Base-by-base conservation (phyloP, 106 monocot genomes). In the Dioscorea dumetorum region DNA sequence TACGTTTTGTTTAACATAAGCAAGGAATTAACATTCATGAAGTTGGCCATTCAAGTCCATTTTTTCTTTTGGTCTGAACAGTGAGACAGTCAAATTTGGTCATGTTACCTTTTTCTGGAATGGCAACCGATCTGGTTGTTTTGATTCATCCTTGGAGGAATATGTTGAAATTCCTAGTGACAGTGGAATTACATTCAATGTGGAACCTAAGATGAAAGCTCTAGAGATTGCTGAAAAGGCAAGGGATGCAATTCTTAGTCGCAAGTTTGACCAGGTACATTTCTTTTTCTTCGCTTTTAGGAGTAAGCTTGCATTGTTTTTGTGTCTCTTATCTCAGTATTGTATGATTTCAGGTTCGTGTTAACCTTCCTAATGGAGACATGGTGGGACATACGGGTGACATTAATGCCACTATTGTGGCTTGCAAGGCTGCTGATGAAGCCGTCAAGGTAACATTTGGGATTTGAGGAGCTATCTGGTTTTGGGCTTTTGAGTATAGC, bases 41-140 rank as follows among this genome's bases (percentile, higher is more conserved):
- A 6, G 41, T 10, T 5, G 6, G 10, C 9, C 41, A 10, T 41
- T 41, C 3, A 6, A 10, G 41, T 10, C 10, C 41, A 41, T 3
- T 66, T 61, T 72, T 33, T 56, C n/a, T 56, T 19, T 56, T 56
- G 54, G 12, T 56, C 18, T 15, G 5, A 49, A 60, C 82, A 91
- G 91, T 75, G 91, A 91, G 65, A 91, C 91, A 0, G 91, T 91
- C 33, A 92, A 92, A 65, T 92, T 92, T 72, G 91, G 93, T 19
- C 93, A 88, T 75, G 93, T 93, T 58, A 88, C 93, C 58, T 93
- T 93, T 68, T 93, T 93, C 74, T 93, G 92, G 92, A 93, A 93
- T 60, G 92, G 92, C 22, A 93, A 88, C 51, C 85, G 88, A 12
- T 93, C 88, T 31, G 93, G 93, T 31, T 93, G 75, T 63, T 93